phyloP scores from a whole-genome alignment of 2,329 filamentous ascomycete species.

The Aspergillus uvarum region DNA sequence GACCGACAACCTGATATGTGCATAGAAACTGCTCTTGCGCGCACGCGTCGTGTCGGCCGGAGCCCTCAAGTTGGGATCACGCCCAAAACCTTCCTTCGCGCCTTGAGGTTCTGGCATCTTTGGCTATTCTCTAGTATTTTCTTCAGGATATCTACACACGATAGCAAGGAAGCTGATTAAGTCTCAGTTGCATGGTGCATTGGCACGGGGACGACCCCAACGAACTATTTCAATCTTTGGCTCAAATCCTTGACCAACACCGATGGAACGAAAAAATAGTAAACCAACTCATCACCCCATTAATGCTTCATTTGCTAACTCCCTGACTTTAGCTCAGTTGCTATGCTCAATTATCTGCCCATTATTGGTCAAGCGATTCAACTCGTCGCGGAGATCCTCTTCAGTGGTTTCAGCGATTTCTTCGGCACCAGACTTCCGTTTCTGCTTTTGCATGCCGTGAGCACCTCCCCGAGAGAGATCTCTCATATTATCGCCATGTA shows the following conservation, averaged over 20 bases:
- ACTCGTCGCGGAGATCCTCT: constrained; percentile 8
- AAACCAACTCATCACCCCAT: background rate
- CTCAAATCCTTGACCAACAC: constrained; percentile 8
- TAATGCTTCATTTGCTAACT: background rate
- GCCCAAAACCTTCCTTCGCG: background rate
- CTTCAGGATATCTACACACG: background rate
- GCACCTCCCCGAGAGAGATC: background rate
- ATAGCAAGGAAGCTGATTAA: background rate
- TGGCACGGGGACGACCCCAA: constrained; percentile 1
- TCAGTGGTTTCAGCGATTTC: constrained; percentile 6
- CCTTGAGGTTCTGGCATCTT: constrained; percentile 6
- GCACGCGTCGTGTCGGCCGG: constrained; percentile 3
- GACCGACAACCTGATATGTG: background rate
- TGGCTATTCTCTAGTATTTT: constrained; percentile 1
- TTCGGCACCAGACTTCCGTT: constrained; percentile 3
- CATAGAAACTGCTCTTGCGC: constrained; percentile 2
- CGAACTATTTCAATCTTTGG: constrained; percentile 9
- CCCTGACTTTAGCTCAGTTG: background rate
- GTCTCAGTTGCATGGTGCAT: constrained; percentile 5
- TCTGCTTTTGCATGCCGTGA: background rate
- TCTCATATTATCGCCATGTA: background rate
- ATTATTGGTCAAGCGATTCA: constrained; percentile 7
- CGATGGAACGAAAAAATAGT: constrained; percentile 1
- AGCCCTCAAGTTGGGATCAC: constrained; percentile 4
- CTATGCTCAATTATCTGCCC: constrained; percentile 7